Evolutionary conservation across 495 filamentous ascomycete genomes (phyloP).

Genomic region (Annulohypoxylon stygium): DNA sequence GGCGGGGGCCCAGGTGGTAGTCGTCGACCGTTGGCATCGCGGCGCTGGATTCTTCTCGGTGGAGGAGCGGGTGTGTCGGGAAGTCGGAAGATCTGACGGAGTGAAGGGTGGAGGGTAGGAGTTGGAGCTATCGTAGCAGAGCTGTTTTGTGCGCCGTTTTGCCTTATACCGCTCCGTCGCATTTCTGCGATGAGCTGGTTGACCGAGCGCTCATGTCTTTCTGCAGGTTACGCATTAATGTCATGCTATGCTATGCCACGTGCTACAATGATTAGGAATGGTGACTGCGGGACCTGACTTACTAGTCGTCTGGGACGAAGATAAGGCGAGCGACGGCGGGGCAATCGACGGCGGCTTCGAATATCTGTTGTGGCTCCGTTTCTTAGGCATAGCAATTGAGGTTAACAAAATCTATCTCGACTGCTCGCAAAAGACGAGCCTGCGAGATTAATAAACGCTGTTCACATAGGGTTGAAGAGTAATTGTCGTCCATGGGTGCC

Average conservation of each 20-base stretch:
- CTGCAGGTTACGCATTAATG: slow-evolving; percentile 24
- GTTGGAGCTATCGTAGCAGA: slow-evolving; percentile 44
- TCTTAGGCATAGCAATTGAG: slow-evolving; percentile 66
- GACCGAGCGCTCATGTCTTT: slow-evolving; percentile 55
- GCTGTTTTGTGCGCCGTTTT: slow-evolving; percentile 40
- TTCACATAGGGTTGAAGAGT: background rate
- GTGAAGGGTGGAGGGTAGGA: slow-evolving; percentile 63
- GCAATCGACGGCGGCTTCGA: slow-evolving; percentile 67
- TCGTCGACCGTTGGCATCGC: slow-evolving; percentile 60
- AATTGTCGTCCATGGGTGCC: background rate
- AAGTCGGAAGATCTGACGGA: slow-evolving; percentile 73
- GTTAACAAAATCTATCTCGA: slow-evolving; percentile 25
- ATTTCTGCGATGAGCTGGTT: slow-evolving; percentile 65
- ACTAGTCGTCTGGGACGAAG: slow-evolving; percentile 46
- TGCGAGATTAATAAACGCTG: slow-evolving; percentile 8
- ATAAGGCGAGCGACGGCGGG: slow-evolving; percentile 58
- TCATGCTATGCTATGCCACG: background rate
- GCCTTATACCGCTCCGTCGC: slow-evolving; percentile 55
- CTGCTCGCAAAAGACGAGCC: slow-evolving; percentile 35
- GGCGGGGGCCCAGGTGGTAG: slow-evolving; percentile 75
- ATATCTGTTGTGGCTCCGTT: slow-evolving; percentile 61
- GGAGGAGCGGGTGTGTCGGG: slow-evolving; percentile 76
- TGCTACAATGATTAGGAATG: background rate
- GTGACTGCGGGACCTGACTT: slow-evolving; percentile 6
- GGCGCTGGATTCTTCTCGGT: slow-evolving; percentile 67